Conservation (phyloP, 768 basidiomycete species). For the Daedaleopsis nitida region DNA sequence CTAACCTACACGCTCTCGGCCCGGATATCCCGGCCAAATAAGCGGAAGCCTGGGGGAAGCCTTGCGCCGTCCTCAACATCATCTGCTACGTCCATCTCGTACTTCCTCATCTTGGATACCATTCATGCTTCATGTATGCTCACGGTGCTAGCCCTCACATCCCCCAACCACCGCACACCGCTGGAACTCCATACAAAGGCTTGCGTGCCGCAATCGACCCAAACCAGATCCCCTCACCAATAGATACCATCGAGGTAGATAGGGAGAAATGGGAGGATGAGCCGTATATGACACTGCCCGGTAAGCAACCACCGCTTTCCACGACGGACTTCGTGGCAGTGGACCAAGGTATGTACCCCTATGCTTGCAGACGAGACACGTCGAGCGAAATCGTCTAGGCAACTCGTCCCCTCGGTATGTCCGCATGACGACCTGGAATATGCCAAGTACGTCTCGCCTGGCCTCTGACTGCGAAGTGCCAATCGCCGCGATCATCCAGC, state of each 20-base stretch:
- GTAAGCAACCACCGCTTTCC: slow-evolving; percentile 73
- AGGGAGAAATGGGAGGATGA: slow-evolving; percentile 76
- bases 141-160: slow-evolving; percentile 37
- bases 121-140: slow-evolving; percentile 27
- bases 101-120: slow-evolving; percentile 6
- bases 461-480: slow-evolving; percentile 84
- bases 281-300: slow-evolving; percentile 63
- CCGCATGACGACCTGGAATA: slow-evolving; percentile 85
- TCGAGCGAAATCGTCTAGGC: slow-evolving; percentile 40
- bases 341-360: slow-evolving; percentile 70
- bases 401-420: slow-evolving; percentile 93
- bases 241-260: slow-evolving; percentile 78
- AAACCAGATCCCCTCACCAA: slow-evolving; percentile 88
- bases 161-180: slow-evolving; percentile 61
- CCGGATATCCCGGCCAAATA: no score
- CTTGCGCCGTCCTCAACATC: slow-evolving; percentile 45
- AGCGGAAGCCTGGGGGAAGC: slow-evolving; percentile 26
- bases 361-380: not conserved
- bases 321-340: slow-evolving; percentile 87
- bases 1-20: no score
- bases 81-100: slow-evolving; percentile 4
- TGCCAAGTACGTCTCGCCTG: slow-evolving; percentile 80
- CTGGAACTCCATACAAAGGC: slow-evolving; percentile 51
- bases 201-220: slow-evolving; percentile 84
- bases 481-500: slow-evolving; percentile 82